Evolutionary conservation across 73 alveolate genomes (phyloP).

Genomic region (Blepharisma stoltei): DNA sequence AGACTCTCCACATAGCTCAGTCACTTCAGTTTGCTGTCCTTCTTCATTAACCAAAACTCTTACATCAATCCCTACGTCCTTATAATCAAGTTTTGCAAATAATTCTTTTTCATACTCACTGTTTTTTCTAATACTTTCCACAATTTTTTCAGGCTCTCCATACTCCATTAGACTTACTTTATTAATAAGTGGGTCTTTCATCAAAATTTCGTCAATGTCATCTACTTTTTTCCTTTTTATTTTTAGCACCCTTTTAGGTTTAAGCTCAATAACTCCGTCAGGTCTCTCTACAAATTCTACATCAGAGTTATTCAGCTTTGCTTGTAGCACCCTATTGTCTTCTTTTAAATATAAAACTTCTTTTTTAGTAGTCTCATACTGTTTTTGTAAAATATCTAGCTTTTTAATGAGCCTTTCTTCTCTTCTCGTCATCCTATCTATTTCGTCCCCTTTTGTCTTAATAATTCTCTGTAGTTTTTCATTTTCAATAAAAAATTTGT

Average conservation of each 20-base stretch:
- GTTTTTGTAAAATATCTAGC: slow-evolving; percentile 10
- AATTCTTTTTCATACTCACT: neutral
- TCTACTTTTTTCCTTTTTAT: slow-evolving; percentile 11
- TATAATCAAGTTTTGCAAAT: neutral
- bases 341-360: neutral
- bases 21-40: neutral
- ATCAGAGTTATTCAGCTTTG: slow-evolving; percentile 6
- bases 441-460: neutral
- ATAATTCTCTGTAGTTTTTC: neutral
- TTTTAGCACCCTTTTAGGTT: neutral
- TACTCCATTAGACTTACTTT: neutral
- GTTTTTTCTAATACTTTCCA: neutral
- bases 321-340: slow-evolving; percentile 8
- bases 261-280: slow-evolving; percentile 12
- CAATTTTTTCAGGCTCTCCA: neutral
- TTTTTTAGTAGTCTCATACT: neutral
- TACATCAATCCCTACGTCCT: neutral
- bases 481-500: neutral
- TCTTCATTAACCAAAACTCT: neutral
- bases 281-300: slow-evolving; percentile 18
- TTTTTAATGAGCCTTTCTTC: neutral
- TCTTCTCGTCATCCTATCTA: neutral
- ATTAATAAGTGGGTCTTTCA: neutral
- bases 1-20: neutral
- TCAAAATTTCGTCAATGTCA: neutral